A percentile compares a stretch with the other conserved stretches of the same genome.
These are phyloP conservation scores for Cicer chorassanicum DNA, from an alignment of 306 rosid genomes.

Conservation along the genomic window DNA sequence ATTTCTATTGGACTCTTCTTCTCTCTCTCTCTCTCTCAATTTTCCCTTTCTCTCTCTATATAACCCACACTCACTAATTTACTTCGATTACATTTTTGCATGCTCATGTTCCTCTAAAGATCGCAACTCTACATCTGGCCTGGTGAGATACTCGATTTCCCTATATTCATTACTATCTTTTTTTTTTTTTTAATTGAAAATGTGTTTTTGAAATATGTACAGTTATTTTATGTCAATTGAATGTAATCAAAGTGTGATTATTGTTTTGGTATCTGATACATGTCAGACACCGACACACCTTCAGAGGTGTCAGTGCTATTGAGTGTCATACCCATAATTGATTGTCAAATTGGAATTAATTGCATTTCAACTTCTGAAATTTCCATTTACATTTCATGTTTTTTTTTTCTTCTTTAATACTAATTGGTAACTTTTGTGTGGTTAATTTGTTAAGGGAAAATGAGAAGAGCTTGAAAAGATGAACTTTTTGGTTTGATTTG, in stretches of 20 bases:
- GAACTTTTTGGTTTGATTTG: constrained; percentile 21
- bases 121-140: constrained; percentile 35
- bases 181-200: not conserved
- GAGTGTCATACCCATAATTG: not conserved
- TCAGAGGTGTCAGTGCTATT: too few species aligned
- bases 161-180: not conserved
- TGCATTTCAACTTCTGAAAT: constrained; percentile 19
- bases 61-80: not conserved
- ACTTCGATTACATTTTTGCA: not conserved
- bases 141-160: constrained; percentile 39
- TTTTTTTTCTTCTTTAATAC: not conserved
- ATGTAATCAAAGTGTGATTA: too few species aligned
- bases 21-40: not conserved
- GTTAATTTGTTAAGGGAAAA: constrained; percentile 44
- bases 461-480: constrained; percentile 40
- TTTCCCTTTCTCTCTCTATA: not conserved
- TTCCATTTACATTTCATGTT: not conserved
- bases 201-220: not conserved
- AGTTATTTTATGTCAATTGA: not conserved
- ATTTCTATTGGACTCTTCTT: too few species aligned
- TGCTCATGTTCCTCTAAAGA: constrained; percentile 30
- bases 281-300: too few species aligned
- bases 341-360: not conserved
- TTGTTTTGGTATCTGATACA: too few species aligned
- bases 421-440: not conserved